Evolutionary conservation across 192 early-diverging fungal species (phyloP).

Genomic region (Backusella luteola): DNA sequence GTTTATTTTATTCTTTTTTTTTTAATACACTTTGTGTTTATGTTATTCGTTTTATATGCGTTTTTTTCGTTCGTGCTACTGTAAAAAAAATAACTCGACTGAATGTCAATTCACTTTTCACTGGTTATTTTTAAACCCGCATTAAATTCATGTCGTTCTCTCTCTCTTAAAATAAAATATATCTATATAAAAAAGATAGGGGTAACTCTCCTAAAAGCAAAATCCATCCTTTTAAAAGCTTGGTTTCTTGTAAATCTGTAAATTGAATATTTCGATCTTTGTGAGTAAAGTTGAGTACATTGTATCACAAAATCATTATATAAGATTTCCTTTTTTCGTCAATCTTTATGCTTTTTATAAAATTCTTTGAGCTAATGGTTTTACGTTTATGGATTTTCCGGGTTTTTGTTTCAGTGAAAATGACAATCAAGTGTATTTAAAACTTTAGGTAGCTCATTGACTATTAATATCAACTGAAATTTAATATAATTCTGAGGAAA

Average conservation of each 20-base stretch:
- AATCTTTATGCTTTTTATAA: background rate
- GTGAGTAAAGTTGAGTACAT: background rate
- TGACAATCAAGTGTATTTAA: background rate
- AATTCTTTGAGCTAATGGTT: background rate
- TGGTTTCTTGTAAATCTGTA: background rate
- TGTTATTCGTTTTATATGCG: background rate
- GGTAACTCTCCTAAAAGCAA: background rate
- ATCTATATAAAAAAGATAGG: background rate
- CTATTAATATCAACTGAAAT: background rate
- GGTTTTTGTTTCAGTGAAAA: background rate
- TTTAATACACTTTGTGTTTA: background rate
- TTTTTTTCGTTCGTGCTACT: background rate
- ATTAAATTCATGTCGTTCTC: background rate
- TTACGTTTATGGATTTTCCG: background rate
- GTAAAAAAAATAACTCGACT: background rate
- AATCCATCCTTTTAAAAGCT: background rate
- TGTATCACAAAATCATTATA: background rate
- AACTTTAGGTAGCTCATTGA: background rate
- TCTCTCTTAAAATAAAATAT: background rate
- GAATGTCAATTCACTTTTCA: background rate
- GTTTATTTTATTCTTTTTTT: background rate
- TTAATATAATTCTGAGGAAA: background rate
- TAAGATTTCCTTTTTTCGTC: background rate
- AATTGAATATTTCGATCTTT: background rate
- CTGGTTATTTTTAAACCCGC: background rate